A percentile compares a stretch with the other conserved stretches of the same genome.
Evolutionary conservation across 2,329 filamentous ascomycete species (phyloP).

Genomic region (Dothiorella sarmentorum): DNA sequence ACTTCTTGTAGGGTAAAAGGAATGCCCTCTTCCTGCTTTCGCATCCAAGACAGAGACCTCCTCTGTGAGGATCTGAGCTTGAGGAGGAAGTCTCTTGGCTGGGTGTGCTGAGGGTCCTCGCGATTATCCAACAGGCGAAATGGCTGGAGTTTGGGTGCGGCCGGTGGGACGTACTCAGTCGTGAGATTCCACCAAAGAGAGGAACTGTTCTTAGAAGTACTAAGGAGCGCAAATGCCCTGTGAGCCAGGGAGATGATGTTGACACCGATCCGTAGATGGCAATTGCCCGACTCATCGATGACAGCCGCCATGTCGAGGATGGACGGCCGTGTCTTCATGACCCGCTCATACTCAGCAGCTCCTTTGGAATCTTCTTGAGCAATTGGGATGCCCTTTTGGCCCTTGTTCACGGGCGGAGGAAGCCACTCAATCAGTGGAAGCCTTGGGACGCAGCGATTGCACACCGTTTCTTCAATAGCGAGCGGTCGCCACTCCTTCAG

Average conservation of each 20-base stretch:
- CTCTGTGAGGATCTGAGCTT: constrained; percentile 44
- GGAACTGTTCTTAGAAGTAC: constrained; percentile 4
- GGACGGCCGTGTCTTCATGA: constrained; percentile 46
- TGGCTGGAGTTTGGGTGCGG: constrained; percentile 32
- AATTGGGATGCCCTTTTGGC: background rate
- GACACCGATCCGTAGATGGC: constrained; percentile 41
- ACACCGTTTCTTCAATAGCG: constrained; percentile 9
- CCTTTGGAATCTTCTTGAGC: constrained; percentile 39
- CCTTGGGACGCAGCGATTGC: constrained; percentile 26
- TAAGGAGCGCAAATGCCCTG: constrained; percentile 32
- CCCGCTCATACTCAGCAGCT: constrained; percentile 50
- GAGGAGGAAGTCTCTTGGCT: constrained; percentile 25
- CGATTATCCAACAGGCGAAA: constrained; percentile 47
- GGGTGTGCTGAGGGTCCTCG: constrained; percentile 24
- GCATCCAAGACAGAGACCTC: constrained; percentile 59
- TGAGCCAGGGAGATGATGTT: constrained; percentile 45
- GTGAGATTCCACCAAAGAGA: constrained; percentile 46
- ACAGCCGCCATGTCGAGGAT: constrained; percentile 25
- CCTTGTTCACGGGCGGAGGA: constrained; percentile 9
- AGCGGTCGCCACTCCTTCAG: constrained; percentile 25
- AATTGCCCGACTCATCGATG: constrained; percentile 16
- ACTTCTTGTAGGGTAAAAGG: constrained; percentile 53
- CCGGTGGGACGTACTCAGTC: constrained; percentile 37
- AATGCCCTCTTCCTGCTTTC: constrained; percentile 45
- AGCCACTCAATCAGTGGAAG: constrained; percentile 29